Evolutionary conservation across 371 early-diverging fungal species (phyloP).

Genomic region (Rhizomucor pusillus): DNA sequence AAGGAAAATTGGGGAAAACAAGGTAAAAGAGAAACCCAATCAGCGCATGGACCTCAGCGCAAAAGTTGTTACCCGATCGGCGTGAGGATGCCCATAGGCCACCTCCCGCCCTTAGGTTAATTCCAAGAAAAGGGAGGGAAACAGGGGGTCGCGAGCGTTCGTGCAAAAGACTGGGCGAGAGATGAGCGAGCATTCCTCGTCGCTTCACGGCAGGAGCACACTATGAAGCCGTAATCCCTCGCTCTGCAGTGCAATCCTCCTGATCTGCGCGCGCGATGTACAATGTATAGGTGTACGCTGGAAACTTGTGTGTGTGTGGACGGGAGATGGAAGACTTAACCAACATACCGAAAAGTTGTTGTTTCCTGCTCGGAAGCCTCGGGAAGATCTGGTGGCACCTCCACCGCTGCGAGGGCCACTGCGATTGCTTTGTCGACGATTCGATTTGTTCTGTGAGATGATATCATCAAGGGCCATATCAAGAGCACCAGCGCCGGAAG

Average conservation of each 20-base stretch:
- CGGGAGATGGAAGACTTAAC: slow-evolving; percentile 4
- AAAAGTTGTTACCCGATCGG: too few relatives aligned
- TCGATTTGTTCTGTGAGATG: slow-evolving; percentile 31
- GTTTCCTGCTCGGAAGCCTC: slow-evolving; percentile 19
- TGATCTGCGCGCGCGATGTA: too few relatives aligned
- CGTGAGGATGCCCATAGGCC: too few relatives aligned
- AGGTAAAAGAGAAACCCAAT: background rate
- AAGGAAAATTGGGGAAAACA: background rate
- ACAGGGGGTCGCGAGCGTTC: too few relatives aligned
- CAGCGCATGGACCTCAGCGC: slow-evolving; percentile 2
- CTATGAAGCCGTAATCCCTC: too few relatives aligned
- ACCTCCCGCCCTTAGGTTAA: too few relatives aligned
- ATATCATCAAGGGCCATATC: slow-evolving; percentile 58
- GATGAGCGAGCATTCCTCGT: too few relatives aligned
- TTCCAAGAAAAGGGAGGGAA: too few relatives aligned
- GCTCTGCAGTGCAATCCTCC: too few relatives aligned
- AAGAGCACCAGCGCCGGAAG: slow-evolving; percentile 30
- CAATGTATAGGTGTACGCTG: slow-evolving; percentile 5
- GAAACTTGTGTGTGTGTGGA: slow-evolving; percentile 2
- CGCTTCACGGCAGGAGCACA: too few relatives aligned
- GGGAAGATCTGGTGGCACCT: slow-evolving; percentile 14
- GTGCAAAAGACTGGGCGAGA: too few relatives aligned
- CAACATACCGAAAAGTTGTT: slow-evolving; percentile 24
- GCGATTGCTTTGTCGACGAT: slow-evolving; percentile 9
- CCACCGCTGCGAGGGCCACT: slow-evolving; percentile 14